These are phyloP conservation scores for Laguncularia racemosa DNA, from an alignment of 345 rosid genomes.

Conservation along the genomic window DNA sequence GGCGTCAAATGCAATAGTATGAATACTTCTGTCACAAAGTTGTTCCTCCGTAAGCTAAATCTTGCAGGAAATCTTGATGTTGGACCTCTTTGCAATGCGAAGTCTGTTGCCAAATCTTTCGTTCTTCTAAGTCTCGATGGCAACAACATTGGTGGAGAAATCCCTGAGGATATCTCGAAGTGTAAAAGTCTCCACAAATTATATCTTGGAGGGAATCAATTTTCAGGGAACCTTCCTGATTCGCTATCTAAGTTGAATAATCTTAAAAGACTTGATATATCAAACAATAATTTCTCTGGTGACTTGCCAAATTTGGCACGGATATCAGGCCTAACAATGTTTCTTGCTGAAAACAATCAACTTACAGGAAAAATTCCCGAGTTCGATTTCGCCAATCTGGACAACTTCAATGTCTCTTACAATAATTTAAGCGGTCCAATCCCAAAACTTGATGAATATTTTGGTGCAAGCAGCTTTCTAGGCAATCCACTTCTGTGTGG, in stretches of 20 bases:
- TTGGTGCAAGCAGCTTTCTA: constrained; percentile 21
- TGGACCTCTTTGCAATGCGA: constrained; percentile 26
- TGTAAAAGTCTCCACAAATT: constrained; percentile 33
- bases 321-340: constrained; percentile 29
- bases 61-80: constrained; percentile 40
- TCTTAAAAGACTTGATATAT: constrained; percentile 38
- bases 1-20: constrained; percentile 21
- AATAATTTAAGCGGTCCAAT: constrained; percentile 39
- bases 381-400: constrained; percentile 36
- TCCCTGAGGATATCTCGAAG: constrained; percentile 27
- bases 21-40: constrained; percentile 15
- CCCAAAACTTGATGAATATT: constrained; percentile 18
- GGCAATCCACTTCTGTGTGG: constrained; percentile 43
- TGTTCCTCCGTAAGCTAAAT: constrained; percentile 18
- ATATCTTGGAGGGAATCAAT: constrained; percentile 27
- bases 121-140: constrained; percentile 15
- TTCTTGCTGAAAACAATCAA: constrained; percentile 36
- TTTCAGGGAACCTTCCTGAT: constrained; percentile 33
- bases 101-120: constrained; percentile 28
- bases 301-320: constrained; percentile 27
- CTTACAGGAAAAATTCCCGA: constrained; percentile 37
- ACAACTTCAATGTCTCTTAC: constrained; percentile 45
- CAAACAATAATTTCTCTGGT: constrained; percentile 37
- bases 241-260: constrained; percentile 26
- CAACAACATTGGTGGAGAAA: constrained; percentile 28